Base-by-base conservation (phyloP, 1,284 basidiomycete genomes). In the Sphaerobolus stellatus region DNA sequence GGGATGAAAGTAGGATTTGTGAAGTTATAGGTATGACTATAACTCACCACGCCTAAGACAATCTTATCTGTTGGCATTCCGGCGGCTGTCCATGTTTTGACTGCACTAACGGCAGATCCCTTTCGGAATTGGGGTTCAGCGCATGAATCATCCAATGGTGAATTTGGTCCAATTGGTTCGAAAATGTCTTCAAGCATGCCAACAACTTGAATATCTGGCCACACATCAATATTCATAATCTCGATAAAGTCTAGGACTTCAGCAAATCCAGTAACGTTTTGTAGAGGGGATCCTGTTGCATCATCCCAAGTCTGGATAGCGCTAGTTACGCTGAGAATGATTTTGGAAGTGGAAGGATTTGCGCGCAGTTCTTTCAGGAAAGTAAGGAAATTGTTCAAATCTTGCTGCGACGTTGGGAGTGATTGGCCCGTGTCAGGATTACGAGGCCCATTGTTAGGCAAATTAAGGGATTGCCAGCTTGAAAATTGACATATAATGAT, bases 181-280 rank as follows among this genome's bases (percentile, higher is more conserved):
- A 71, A 77, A 75, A 75, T 71, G 64, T 77, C 71, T 59, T 86
- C 79, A n/a, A n/a, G n/a, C n/a, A n/a, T n/a, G n/a, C n/a, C n/a
- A n/a, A n/a, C n/a, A n/a, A n/a, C n/a, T n/a, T n/a, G n/a, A n/a
- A n/a, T n/a, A n/a, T n/a, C n/a, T n/a, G n/a, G n/a, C 77, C 79
- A 90, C 52, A 92, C 75, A 66, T 94, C 92, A 72, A 94, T 94
- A 73, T 90, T 91, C 92, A 94, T 95, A 65, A 94, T 78, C 45
- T 84, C 75, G 58, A 95, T 83, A 74, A 84, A 90, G 67, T 95
- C 90, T 34, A 95, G 77, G 25, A 84, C 77, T 36, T 78, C 61
- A 4, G 84, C 84, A 63, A 91, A 95, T 1, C 61, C 80, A 5
- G 83, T 81, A n/a, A 94, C 81, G 66, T 93, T 78, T 4, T 69